Evolutionary conservation across 139 green algal species (phyloP), one percentile per base, ranked within the genome.

Genomic region (Chlorella sp.): DNA sequence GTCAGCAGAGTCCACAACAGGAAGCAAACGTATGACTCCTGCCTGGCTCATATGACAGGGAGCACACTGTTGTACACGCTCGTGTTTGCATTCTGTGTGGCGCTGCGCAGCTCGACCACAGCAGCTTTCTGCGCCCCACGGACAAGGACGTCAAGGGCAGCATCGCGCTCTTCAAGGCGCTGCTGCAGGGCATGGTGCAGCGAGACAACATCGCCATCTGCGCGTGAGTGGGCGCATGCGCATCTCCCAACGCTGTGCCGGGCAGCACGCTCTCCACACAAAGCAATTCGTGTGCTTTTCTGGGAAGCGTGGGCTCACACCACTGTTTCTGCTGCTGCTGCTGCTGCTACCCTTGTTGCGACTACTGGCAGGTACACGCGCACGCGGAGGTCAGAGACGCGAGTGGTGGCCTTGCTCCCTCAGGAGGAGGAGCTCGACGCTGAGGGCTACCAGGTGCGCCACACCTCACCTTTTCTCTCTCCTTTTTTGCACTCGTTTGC

Each of bases 131-230:
- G 30, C 29, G 62, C 5, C 62, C 62, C 30, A 49, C 5, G 27
- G 62, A 68, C 6, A 4, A 24, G 5, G 62, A 23, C 27, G 23
- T 68, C 30, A 36, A 35, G 62, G 62, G 62, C 62, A 68, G 62
- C 62, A 68, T 27, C 3, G 62, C 62, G 62, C n/a, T 4, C 30
- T 68, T 68, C 31, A 68, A 49, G 62, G 29, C 62, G 29, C 30
- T 68, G 62, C 31, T 49, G 30, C 27, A 68, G 27, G 62, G n/a
- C 27, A 35, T 68, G 62, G 14, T 24, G 23, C n/a, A 68, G 29
- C 6, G 6, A 3, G 62, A 36, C 27, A 22, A 26, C 62, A 49
- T 68, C 5, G 62, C 62, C 5, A 6, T 68, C 6, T 68, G 62
- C 62, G 36, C 14, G 62, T 68, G 31, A 36, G 5, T 68, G 62